Conservation (phyloP, 768 basidiomycete genomes). For the Coprinellus aureogranulatus region DNA sequence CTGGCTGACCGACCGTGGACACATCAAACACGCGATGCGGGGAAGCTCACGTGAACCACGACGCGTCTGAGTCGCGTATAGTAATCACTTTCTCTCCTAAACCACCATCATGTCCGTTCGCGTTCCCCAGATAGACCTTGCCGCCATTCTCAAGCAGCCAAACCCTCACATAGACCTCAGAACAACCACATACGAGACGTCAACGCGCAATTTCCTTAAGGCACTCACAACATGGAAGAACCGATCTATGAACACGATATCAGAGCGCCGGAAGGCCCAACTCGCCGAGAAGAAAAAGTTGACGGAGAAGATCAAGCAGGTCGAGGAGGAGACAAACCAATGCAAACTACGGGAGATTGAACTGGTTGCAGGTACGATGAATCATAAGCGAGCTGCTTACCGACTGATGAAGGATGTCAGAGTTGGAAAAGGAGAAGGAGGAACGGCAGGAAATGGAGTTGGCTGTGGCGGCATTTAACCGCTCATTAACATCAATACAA, state of each 20-base stretch:
- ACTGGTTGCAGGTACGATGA: constrained; percentile 61
- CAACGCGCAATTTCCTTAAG: constrained; percentile 69
- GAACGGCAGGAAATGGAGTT: constrained; percentile 71
- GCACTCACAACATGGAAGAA: constrained; percentile 73
- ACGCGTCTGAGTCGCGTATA: not conserved
- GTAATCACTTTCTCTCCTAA: not conserved
- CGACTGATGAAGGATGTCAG: constrained; percentile 29
- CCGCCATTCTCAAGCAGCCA: constrained; percentile 49
- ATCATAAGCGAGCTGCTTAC: not conserved
- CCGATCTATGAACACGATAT: constrained; percentile 66
- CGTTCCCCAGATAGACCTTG: constrained; percentile 62
- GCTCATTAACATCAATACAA: constrained; percentile 62
- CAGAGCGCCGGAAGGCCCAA: constrained; percentile 63
- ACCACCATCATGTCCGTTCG: constrained; percentile 26
- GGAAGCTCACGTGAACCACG: constrained; percentile 9
- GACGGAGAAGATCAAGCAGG: constrained; percentile 56
- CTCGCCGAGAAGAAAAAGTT: constrained; percentile 59
- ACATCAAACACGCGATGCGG: constrained; percentile 4
- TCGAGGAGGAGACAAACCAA: constrained; percentile 68
- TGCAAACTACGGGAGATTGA: constrained; percentile 81
- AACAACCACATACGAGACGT: constrained; percentile 58
- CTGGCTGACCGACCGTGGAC: not conserved
- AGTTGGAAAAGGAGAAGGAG: constrained; percentile 65
- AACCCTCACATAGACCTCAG: constrained; percentile 65
- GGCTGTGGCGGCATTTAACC: constrained; percentile 55